Evolutionary conservation across 257 asterid genomes (phyloP).

Genomic region (Solanum lignicaule): DNA sequence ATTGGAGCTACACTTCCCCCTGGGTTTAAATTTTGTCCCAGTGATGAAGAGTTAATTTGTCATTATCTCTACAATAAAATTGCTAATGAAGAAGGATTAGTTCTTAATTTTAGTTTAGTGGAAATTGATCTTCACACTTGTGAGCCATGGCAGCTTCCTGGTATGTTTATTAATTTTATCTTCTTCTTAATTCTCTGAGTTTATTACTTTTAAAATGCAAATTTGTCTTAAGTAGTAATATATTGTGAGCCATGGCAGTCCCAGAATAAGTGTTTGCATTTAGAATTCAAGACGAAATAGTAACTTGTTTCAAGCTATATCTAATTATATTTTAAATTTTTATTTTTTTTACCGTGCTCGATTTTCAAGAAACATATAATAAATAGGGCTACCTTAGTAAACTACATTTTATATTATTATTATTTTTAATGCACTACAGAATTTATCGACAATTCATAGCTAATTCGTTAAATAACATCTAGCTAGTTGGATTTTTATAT

Average conservation of each 20-base stretch:
- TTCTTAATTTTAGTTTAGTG: constrained; percentile 46
- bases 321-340: no score
- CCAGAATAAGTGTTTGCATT: background rate
- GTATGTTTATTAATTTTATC: constrained; percentile 50
- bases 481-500: no score
- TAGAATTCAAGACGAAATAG: background rate
- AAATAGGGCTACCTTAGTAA: background rate
- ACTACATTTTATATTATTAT: background rate
- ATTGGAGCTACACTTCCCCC: constrained; percentile 57
- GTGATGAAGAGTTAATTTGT: constrained; percentile 50
- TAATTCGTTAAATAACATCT: no score
- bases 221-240: background rate
- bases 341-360: background rate
- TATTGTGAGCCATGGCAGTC: background rate
- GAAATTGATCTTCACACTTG: constrained; percentile 85
- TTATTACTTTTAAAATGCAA: background rate
- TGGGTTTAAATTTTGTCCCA: constrained; percentile 53
- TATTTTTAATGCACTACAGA: background rate
- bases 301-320: background rate
- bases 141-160: constrained; percentile 99
- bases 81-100: constrained; percentile 27
- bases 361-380: background rate
- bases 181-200: constrained; percentile 10
- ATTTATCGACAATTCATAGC: background rate
- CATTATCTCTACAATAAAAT: constrained; percentile 59